Conservation (phyloP, 1,284 basidiomycete species). For the Cystobasidium sp. region DNA sequence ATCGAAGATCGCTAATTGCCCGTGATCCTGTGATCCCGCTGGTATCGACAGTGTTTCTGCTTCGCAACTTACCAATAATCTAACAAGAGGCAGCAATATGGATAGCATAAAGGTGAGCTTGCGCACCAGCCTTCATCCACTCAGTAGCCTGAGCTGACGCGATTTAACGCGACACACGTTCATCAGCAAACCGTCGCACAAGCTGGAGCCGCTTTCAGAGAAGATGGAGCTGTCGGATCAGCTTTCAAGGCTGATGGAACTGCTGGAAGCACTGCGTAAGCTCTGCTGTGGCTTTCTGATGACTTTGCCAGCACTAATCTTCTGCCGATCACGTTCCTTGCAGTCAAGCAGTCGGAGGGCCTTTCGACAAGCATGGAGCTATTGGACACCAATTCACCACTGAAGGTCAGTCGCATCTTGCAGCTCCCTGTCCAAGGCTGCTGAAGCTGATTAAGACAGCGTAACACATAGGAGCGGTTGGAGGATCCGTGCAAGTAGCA, state of each 20-base stretch:
- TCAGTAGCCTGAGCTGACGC: neutral
- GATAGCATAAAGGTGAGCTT: conserved; percentile 42
- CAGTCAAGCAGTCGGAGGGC: conserved; percentile 39
- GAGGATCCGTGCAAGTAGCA: conserved; percentile 32
- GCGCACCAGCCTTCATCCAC: too few relatives aligned
- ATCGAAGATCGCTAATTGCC: neutral
- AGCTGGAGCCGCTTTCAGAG: conserved; percentile 39
- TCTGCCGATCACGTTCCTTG: neutral
- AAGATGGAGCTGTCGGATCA: conserved; percentile 38
- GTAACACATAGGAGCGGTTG: conserved; percentile 23
- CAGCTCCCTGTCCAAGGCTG: too few relatives aligned
- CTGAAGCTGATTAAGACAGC: neutral
- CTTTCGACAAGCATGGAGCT: conserved; percentile 42
- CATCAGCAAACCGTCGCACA: conserved; percentile 38
- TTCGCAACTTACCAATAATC: neutral
- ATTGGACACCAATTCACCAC: conserved; percentile 43
- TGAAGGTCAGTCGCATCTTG: conserved; percentile 17
- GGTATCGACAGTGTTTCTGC: neutral
- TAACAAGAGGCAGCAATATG: conserved; percentile 2
- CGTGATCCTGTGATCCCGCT: neutral
- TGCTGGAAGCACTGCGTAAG: conserved; percentile 39
- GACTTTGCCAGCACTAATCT: neutral
- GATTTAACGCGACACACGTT: neutral
- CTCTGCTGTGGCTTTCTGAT: neutral
- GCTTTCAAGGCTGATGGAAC: conserved; percentile 42